Percentiles rank a stretch among this genome's conserved stretches.
Evolutionary conservation across 371 early-diverging fungal genomes (phyloP).

Genomic region (Mucor irregularis): DNA sequence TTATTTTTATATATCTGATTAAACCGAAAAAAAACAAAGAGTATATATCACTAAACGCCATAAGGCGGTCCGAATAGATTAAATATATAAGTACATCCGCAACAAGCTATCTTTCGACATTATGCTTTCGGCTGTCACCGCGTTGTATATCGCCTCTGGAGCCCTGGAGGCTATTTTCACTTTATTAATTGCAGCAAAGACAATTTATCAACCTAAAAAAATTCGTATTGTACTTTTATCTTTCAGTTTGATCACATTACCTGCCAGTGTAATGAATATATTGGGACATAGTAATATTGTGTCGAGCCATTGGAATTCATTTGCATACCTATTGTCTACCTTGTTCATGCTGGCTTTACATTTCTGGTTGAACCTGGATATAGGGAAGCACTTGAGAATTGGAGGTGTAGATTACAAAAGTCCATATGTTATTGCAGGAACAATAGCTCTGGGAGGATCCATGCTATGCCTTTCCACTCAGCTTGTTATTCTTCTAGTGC

Average conservation of each 20-base stretch:
- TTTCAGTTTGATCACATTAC: slow-evolving; percentile 12
- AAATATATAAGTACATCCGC: not conserved
- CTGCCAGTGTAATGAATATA: slow-evolving; percentile 13
- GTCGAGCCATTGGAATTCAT: slow-evolving; percentile 19
- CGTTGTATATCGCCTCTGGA: not conserved
- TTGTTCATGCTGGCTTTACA: slow-evolving; percentile 17
- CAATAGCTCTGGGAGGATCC: not conserved
- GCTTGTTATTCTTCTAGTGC: slow-evolving; percentile 1
- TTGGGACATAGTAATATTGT: not conserved
- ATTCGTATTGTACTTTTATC: not conserved
- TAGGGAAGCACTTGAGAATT: slow-evolving; percentile 11
- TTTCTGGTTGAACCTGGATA: slow-evolving; percentile 20
- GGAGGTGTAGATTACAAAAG: slow-evolving; percentile 2
- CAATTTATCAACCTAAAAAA: slow-evolving; percentile 12
- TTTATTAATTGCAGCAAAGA: slow-evolving; percentile 3
- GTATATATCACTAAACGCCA: no score
- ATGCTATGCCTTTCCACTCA: slow-evolving; percentile 5
- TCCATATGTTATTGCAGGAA: slow-evolving; percentile 1
- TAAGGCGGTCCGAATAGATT: not conserved
- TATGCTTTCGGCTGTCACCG: not conserved
- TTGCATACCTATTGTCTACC: slow-evolving; percentile 12
- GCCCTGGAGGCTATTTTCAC: not conserved
- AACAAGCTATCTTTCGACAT: not conserved
- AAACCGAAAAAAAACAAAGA: no score
- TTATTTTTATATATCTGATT: no score